Base-by-base conservation (phyloP, 1,284 basidiomycete genomes). In the Ceratobasidium sp. region DNA sequence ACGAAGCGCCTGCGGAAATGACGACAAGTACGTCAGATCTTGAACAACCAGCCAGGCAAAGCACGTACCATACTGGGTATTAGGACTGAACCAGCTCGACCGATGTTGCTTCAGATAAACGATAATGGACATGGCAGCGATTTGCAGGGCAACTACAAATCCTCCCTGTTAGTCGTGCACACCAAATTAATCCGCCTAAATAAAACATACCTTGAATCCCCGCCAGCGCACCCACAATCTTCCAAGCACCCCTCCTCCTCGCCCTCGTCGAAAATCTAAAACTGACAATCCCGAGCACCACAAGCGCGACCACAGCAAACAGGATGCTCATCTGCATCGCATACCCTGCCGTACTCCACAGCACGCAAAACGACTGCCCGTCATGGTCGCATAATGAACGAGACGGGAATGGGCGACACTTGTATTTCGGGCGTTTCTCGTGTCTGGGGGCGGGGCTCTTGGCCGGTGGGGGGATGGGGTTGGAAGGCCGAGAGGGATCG, bases 331-430 rank as follows among this genome's bases (percentile, higher is more conserved):
- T 11, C 18, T 26, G n/a, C 14, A 26, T 72, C 55, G 72, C 46
- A 52, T 75, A 75, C 1, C 73, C 75, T 1, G 75, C 75, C 8
- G 75, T 74, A 8, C 73, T 72, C 75, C 75, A 76, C 18, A 76
- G 49, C 0, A 76, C 69, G 30, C 74, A 75, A 26, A 76, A 75
- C 32, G 62, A 43, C 26, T 67, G 64, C 5, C 72, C 76, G n/a
- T 58, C 38, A 6, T 46, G 66, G 30, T 73, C 75, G 62, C 76
- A 75, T 23, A 70, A 71, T 1, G 64, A 52, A 26, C 73, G 73
- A n/a, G 64, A 46, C 21, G 72, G 72, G 46, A 73, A 73, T 21
- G 72, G 72, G 1, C 52, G 30, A 46, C 72, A 73, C 23, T 55
- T 67, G 54, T 73, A 73, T 28, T 35, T 21, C 16, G 55, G 30